Evolutionary conservation across 352 stramenopile species (phyloP).

Genomic region (Blastocystis sp.): DNA sequence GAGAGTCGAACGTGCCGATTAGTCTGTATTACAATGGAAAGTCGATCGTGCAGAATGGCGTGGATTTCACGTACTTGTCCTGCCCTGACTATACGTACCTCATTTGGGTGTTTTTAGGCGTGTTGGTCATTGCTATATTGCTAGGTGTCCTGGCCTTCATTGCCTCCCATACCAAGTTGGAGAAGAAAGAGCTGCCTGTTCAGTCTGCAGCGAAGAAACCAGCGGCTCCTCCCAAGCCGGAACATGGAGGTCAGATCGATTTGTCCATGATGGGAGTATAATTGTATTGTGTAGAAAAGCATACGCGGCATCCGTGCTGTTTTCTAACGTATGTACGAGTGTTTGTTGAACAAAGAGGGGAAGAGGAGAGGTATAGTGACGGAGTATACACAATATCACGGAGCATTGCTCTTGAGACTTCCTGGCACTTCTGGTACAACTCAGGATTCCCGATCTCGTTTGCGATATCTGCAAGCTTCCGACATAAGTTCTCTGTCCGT

Average conservation of each 20-base stretch:
- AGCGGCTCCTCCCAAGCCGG: conserved; percentile 23
- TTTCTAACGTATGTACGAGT: conserved; percentile 30
- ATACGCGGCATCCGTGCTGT: not conserved
- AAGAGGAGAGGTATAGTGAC: conserved; percentile 82
- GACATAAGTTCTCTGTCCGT: conserved; percentile 77
- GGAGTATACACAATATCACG: conserved; percentile 93
- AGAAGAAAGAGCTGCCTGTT: conserved; percentile 31
- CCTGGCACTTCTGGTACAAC: conserved; percentile 93
- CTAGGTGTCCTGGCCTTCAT: conserved; percentile 54
- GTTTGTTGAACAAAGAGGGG: conserved; percentile 50
- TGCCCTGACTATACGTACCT: conserved; percentile 28
- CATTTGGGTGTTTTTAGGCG: conserved; percentile 57
- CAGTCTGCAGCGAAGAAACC: not conserved
- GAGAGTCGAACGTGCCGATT: conserved; percentile 22
- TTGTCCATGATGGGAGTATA: conserved; percentile 54
- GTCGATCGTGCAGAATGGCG: conserved; percentile 18
- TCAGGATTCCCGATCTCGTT: conserved; percentile 82
- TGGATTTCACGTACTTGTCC: conserved; percentile 21
- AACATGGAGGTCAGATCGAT: conserved; percentile 48
- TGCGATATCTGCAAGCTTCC: conserved; percentile 63
- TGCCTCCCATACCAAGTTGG: not conserved
- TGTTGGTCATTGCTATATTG: conserved; percentile 24
- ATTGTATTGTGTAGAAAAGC: conserved; percentile 7
- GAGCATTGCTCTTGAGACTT: conserved; percentile 89
- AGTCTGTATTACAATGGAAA: conserved; percentile 29